Evolutionary conservation across 345 rosid genomes (phyloP).

Genomic region (Cardiospermum halicacabum): DNA sequence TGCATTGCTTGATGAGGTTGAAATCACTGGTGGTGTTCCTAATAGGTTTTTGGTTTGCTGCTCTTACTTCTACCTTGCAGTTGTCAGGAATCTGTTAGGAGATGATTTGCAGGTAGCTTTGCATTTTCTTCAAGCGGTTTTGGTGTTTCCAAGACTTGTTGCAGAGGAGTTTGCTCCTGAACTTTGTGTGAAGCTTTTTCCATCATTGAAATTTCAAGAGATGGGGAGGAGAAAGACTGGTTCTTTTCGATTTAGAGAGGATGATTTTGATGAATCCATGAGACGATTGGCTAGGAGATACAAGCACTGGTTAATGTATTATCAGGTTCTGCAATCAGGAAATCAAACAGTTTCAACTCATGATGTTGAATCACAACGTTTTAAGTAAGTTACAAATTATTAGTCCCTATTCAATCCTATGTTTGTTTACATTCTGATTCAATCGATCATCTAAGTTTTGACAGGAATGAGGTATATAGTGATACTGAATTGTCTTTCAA

Average conservation of each 20-base stretch:
- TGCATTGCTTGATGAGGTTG: constrained; percentile 76
- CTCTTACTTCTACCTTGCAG: constrained; percentile 53
- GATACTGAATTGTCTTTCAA: constrained; percentile 21
- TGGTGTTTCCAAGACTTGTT: constrained; percentile 50
- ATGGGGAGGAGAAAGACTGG: constrained; percentile 8
- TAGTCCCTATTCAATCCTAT: not conserved
- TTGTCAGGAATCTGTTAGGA: constrained; percentile 49
- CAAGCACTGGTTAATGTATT: constrained; percentile 73
- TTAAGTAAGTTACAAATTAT: constrained; percentile 19
- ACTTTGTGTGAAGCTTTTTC: constrained; percentile 46
- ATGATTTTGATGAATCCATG: constrained; percentile 24
- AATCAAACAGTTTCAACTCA: constrained; percentile 15
- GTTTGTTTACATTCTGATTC: not conserved
- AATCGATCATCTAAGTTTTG: not conserved
- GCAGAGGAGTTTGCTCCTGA: constrained; percentile 41
- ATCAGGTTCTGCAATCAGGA: constrained; percentile 58
- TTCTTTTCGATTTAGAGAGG: constrained; percentile 9
- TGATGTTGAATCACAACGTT: constrained; percentile 18
- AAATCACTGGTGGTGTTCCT: constrained; percentile 55
- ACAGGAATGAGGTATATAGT: constrained; percentile 29
- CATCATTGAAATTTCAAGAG: constrained; percentile 12
- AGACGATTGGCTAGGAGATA: constrained; percentile 47
- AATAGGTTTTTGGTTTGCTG: constrained; percentile 39
- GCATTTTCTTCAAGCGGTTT: constrained; percentile 63
- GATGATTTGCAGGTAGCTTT: constrained; percentile 68